Evolutionary conservation across 306 rosid species (phyloP), one percentile per base, ranked within the genome.

Genomic region (Crotalaria pallida): DNA sequence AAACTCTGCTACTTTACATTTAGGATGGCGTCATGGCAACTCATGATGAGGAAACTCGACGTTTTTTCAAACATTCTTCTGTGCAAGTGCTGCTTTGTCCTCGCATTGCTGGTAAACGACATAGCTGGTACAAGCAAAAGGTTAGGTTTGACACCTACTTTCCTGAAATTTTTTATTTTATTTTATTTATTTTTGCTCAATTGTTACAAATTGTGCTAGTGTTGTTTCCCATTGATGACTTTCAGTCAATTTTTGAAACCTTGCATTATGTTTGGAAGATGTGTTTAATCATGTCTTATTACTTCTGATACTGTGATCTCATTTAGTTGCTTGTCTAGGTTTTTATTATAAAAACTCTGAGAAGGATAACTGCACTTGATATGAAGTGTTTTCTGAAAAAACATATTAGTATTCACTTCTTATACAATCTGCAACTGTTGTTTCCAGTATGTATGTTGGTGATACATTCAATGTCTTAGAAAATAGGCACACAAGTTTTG

Each of bases 1-100:
- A 51, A 21, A 17, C 33, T 68, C 34, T 49, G 64, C 68, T 21
- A 44, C 27, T 48, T 51, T 40, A 56, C 55, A 73, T 75, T 77
- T 79, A 93, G 98, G 97, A 88, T 82, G 98, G 97, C 65, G 77
- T 93, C 78, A 93, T 93, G 98, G 88, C 87, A 84, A 93, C 98
- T 76, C 96, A 93, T 67, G 98, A 90, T 84, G 98, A 93, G 84
- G 98, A 93, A 77, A 90, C 96, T 62, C 83, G 94, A 49, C 78
- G 92, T 2, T 93, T 93, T 82, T 93, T 93, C 83, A 90, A 90
- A 74, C 83, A 87, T 65, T 90, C 98, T 61, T 93, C 98, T 3
- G 97, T 93, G 43, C 85, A 84, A 49, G 98, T 93, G 74, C 81
- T 90, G 55, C 98, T 93, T 62, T 90, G 90, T 80, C 98, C 98